A percentile compares a stretch with the other conserved stretches of the same genome.
These are phyloP conservation scores for Luffa aegyptiaca DNA, from an alignment of 306 rosid genomes.

Conservation along the genomic window DNA sequence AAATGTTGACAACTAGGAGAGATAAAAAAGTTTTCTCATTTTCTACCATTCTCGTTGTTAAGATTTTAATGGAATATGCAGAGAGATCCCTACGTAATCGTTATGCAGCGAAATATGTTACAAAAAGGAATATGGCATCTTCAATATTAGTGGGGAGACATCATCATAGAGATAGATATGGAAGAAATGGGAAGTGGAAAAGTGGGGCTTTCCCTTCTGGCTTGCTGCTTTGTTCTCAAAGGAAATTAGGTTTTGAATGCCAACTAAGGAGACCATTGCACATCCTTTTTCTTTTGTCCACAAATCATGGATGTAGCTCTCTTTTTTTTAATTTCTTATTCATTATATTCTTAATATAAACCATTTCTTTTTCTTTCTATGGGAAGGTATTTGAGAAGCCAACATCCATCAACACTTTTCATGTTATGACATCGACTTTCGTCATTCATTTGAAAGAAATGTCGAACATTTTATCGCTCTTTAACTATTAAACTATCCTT, in stretches of 20 bases:
- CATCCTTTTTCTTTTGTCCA: background rate
- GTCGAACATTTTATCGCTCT: background rate
- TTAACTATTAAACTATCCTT: background rate
- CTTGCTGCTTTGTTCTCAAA: background rate
- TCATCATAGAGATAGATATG: background rate
- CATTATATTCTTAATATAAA: background rate
- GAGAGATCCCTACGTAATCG: too few relatives aligned
- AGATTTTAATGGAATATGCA: too few relatives aligned
- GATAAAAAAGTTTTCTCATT: too few relatives aligned
- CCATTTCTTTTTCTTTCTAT: background rate
- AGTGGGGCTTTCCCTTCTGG: background rate
- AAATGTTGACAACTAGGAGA: too few relatives aligned
- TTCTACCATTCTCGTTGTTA: too few relatives aligned
- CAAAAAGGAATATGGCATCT: background rate
- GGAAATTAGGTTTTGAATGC: background rate
- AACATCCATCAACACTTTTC: background rate
- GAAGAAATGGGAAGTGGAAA: background rate
- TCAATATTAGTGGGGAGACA: slow-evolving; percentile 1
- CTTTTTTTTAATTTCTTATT: background rate
- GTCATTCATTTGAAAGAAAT: background rate
- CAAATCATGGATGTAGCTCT: background rate
- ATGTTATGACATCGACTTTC: background rate
- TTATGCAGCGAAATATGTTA: too few relatives aligned
- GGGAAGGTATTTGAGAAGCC: background rate
- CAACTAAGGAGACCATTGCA: background rate